These are phyloP conservation scores for Colletotrichum higginsianum DNA, from an alignment of 2,329 filamentous ascomycete species.

Conservation along the genomic window DNA sequence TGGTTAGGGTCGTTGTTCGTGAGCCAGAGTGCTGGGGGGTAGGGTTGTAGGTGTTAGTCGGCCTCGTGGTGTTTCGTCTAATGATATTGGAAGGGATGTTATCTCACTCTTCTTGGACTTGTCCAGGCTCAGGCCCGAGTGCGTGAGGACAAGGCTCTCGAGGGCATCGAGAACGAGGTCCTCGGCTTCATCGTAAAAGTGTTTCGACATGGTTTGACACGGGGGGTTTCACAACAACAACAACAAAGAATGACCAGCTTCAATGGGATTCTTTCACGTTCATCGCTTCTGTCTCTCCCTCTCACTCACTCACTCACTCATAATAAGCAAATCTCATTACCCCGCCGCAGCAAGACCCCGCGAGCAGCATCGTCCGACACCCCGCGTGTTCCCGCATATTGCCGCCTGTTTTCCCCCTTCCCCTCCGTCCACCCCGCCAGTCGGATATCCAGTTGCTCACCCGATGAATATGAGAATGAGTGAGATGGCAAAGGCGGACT, in stretches of 20 bases:
- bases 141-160: slow-evolving; percentile 24
- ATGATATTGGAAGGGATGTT: too few species aligned
- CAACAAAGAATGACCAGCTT: background rate
- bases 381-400: slow-evolving; percentile 11
- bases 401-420: background rate
- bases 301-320: background rate
- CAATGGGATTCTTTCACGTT: background rate
- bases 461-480: slow-evolving; percentile 7
- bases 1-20: slow-evolving; percentile 45
- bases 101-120: slow-evolving; percentile 53
- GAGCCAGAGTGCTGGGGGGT: slow-evolving; percentile 33
- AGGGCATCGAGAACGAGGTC: slow-evolving; percentile 38
- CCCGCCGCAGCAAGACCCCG: background rate
- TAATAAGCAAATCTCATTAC: slow-evolving; percentile 12
- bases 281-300: background rate
- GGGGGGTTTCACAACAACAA: background rate
- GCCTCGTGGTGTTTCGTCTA: too few species aligned
- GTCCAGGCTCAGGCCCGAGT: slow-evolving; percentile 71
- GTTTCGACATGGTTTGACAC: slow-evolving; percentile 23
- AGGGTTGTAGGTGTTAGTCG: too few species aligned
- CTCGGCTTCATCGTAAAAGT: slow-evolving; percentile 40
- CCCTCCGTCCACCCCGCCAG: background rate
- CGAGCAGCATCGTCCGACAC: slow-evolving; percentile 12
- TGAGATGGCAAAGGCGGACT: background rate
- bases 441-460: slow-evolving; percentile 6